These are phyloP conservation scores for Diospyros kaki DNA, from an alignment of 148 eudicot genomes.

Conservation along the genomic window DNA sequence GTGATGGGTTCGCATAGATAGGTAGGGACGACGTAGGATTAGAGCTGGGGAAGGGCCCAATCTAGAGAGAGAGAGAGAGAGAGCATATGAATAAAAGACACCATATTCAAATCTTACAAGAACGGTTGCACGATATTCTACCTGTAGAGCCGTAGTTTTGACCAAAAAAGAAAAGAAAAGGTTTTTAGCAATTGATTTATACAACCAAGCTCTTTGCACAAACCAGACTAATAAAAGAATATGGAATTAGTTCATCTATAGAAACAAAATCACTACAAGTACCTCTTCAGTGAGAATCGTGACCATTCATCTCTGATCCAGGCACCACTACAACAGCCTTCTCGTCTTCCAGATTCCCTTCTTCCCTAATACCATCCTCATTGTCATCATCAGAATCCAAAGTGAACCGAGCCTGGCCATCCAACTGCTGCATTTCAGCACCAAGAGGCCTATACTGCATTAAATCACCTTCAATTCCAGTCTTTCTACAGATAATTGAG, in stretches of 20 bases:
- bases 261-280: conserved; percentile 12
- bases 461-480: conserved; percentile 21
- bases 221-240: neutral
- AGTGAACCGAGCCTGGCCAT: conserved; percentile 26
- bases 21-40: no score
- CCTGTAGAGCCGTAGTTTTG: no score
- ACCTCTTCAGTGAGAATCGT: conserved; percentile 26
- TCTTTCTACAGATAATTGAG: conserved; percentile 25
- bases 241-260: neutral
- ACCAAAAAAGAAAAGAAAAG: neutral
- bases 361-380: conserved; percentile 23
- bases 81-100: no score
- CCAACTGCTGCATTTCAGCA: conserved; percentile 27
- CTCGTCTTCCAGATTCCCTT: conserved; percentile 21
- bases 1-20: no score
- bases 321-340: conserved; percentile 24
- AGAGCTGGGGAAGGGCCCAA: no score
- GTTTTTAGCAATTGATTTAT: neutral
- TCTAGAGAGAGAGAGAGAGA: no score
- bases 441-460: conserved; percentile 39
- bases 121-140: neutral
- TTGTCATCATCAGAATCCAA: conserved; percentile 46
- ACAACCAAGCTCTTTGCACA: conserved; percentile 8
- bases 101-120: neutral
- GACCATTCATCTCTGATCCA: conserved; percentile 33